A percentile compares a stretch with the other conserved stretches of the same genome.
Evolutionary conservation across 2,329 filamentous ascomycete species (phyloP).

Genomic region (Colletotrichum salicis): DNA sequence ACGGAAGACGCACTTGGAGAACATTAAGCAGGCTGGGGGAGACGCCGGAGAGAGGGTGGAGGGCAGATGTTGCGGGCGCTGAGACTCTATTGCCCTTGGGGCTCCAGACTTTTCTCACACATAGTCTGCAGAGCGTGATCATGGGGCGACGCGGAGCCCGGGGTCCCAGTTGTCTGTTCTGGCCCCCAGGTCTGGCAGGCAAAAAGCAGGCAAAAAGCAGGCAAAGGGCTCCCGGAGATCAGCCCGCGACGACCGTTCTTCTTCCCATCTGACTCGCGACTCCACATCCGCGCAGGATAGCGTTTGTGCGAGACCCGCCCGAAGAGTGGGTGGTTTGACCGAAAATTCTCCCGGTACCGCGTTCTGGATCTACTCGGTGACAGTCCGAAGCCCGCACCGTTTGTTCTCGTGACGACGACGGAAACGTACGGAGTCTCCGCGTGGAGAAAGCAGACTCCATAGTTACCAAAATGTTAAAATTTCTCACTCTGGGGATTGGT

Average conservation of each 20-base stretch:
- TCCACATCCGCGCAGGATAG: slow-evolving; percentile 5
- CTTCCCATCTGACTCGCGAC: slow-evolving; percentile 11
- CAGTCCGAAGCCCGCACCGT: background rate
- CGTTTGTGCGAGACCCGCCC: slow-evolving; percentile 1
- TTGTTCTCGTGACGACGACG: slow-evolving; percentile 4
- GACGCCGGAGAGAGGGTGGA: background rate
- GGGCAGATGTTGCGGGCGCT: background rate
- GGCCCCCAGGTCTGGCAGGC: too few species aligned
- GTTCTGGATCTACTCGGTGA: slow-evolving; percentile 11
- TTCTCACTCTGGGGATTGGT: background rate
- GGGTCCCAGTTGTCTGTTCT: background rate
- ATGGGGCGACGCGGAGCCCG: background rate
- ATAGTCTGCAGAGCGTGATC: slow-evolving; percentile 3
- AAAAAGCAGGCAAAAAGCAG: too few species aligned
- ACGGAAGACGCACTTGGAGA: slow-evolving; percentile 17
- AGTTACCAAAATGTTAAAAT: background rate
- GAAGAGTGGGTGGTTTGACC: slow-evolving; percentile 5
- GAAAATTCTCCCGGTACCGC: slow-evolving; percentile 4
- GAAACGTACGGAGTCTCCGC: slow-evolving; percentile 3
- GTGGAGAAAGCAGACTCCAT: background rate
- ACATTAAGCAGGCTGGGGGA: slow-evolving; percentile 8
- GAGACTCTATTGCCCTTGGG: background rate
- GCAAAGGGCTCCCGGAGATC: background rate
- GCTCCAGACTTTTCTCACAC: slow-evolving; percentile 7
- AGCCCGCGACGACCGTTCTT: background rate